These are phyloP conservation scores for Scedosporium apiospermum DNA, from an alignment of 2,329 filamentous ascomycete species.

Conservation along the genomic window DNA sequence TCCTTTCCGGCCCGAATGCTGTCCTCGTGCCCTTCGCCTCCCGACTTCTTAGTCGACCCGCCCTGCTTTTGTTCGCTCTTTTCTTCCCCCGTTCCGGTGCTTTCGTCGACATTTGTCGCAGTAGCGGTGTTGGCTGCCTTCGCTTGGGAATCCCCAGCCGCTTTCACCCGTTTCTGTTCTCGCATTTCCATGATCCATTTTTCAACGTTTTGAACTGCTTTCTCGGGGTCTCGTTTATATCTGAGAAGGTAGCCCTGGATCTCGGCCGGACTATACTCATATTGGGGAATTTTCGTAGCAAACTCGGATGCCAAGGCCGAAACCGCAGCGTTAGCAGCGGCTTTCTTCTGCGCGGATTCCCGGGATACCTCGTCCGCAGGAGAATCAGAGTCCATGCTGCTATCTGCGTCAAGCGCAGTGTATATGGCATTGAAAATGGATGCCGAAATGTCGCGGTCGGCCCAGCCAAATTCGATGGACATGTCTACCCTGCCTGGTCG, in stretches of 20 bases:
- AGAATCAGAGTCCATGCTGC: constrained; percentile 7
- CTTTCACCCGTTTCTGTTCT: constrained; percentile 23
- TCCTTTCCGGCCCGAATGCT: background rate
- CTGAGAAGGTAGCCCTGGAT: constrained; percentile 49
- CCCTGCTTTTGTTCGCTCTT: too few species aligned
- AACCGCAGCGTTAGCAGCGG: constrained; percentile 18
- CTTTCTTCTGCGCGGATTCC: constrained; percentile 9
- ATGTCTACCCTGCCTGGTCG: constrained; percentile 54
- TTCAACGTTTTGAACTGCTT: constrained; percentile 34
- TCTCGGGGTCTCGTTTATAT: constrained; percentile 42
- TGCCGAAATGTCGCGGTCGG: constrained; percentile 41
- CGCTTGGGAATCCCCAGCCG: constrained; percentile 19
- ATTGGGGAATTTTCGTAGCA: constrained; percentile 37
- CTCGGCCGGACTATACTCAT: constrained; percentile 51
- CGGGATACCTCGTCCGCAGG: background rate
- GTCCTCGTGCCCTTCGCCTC: background rate
- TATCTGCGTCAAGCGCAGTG: constrained; percentile 39
- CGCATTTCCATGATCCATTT: constrained; percentile 41
- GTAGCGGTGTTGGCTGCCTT: constrained; percentile 7
- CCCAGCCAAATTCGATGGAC: constrained; percentile 45
- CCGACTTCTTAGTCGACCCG: background rate
- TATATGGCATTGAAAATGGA: constrained; percentile 52
- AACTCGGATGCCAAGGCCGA: constrained; percentile 24
- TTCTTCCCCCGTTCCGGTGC: too few species aligned
- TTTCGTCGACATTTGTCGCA: background rate